Percentiles rank a stretch among this genome's conserved stretches.
Conservation (phyloP, 805 yeast genomes). For the Helenozyma rhizophorensis region DNA sequence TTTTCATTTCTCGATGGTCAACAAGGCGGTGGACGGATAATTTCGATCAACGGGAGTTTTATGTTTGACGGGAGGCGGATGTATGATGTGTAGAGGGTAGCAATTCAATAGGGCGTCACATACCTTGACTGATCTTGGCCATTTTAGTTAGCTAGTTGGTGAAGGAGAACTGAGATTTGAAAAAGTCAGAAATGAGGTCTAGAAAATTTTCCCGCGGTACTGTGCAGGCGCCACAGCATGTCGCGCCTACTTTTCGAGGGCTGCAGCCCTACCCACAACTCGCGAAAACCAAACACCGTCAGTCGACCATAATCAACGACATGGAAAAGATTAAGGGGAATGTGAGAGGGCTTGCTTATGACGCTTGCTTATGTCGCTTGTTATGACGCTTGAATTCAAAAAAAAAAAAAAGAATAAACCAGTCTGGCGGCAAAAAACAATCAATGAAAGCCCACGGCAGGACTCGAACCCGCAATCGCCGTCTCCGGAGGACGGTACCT, state of each 20-base stretch:
- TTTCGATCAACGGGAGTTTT: too few species aligned
- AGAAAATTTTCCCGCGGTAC: conserved; percentile 14
- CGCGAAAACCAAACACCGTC: too few species aligned
- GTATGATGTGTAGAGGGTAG: too few species aligned
- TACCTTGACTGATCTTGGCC: conserved; percentile 67
- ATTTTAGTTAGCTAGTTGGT: conserved; percentile 30
- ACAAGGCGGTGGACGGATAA: too few species aligned
- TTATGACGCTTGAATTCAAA: background rate
- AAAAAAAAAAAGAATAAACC: background rate
- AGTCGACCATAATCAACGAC: too few species aligned
- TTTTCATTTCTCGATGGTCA: too few species aligned
- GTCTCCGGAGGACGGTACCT: conserved; percentile 70
- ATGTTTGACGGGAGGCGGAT: too few species aligned
- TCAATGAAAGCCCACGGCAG: conserved; percentile 55
- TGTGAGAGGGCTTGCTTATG: too few species aligned
- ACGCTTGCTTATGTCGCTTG: too few species aligned
- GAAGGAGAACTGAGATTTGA: conserved; percentile 7
- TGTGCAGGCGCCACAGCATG: conserved; percentile 10
- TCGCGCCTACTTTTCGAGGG: conserved; percentile 14
- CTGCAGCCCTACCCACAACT: conserved; percentile 16
- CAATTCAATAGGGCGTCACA: too few species aligned
- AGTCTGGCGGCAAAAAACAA: too few species aligned
- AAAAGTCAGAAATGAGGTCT: conserved; percentile 10
- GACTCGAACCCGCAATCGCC: conserved; percentile 77
- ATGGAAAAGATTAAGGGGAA: too few species aligned